These are phyloP conservation scores for Trichophyton mentagrophytes DNA, from an alignment of 2,329 filamentous ascomycete genomes.

Conservation along the genomic window DNA sequence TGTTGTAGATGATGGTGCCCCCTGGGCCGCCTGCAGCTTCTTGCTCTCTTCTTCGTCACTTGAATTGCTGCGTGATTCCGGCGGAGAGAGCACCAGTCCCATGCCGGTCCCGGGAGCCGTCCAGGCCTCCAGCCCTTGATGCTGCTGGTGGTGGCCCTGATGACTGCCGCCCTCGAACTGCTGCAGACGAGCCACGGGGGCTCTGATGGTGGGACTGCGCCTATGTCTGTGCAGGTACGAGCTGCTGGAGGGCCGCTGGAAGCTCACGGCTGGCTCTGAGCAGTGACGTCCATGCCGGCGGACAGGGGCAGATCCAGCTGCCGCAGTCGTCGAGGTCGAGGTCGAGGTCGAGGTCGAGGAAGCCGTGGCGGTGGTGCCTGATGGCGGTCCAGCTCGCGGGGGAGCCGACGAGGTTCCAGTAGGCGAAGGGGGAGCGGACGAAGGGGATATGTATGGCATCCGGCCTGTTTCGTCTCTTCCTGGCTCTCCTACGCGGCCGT, in stretches of 20 bases:
- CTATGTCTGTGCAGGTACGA: constrained; percentile 51
- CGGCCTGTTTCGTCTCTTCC: constrained; percentile 19
- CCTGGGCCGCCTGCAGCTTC: constrained; percentile 11
- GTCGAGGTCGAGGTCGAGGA: neutral
- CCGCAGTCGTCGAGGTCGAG: constrained; percentile 17
- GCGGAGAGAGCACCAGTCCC: constrained; percentile 79
- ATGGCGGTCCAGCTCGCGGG: no score
- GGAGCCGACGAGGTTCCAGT: neutral
- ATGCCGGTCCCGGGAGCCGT: constrained; percentile 40
- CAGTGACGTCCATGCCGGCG: constrained; percentile 12
- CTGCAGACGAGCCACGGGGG: constrained; percentile 16
- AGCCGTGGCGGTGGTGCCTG: neutral
- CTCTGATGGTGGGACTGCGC: constrained; percentile 42
- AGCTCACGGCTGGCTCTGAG: constrained; percentile 12
- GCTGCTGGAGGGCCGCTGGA: constrained; percentile 41
- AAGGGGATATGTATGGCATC: constrained; percentile 41
- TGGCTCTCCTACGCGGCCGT: neutral
- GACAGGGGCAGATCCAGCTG: constrained; percentile 22
- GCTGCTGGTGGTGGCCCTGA: neutral
- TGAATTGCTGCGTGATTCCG: constrained; percentile 67
- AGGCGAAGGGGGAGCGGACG: constrained; percentile 42
- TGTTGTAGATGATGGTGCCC: no score
- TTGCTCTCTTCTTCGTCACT: constrained; percentile 64
- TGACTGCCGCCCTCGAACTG: neutral
- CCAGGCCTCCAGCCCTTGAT: constrained; percentile 3